These are phyloP conservation scores for Ogataea zsoltii DNA, from an alignment of 805 yeast species.

Conservation along the genomic window DNA sequence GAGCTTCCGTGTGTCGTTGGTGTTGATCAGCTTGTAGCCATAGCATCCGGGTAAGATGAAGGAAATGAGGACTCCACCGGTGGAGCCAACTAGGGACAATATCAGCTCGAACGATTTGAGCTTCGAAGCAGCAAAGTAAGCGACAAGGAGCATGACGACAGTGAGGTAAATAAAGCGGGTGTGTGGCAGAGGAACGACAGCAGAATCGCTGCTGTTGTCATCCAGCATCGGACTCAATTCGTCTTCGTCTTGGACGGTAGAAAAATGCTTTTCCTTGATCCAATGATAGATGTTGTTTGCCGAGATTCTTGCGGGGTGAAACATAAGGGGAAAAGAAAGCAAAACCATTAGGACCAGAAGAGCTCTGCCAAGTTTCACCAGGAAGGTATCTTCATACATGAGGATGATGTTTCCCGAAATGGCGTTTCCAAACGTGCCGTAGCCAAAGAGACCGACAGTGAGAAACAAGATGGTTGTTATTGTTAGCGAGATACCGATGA, in stretches of 20 bases:
- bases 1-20: constrained; percentile 18
- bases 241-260: background rate
- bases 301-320: constrained; percentile 79
- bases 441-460: constrained; percentile 67
- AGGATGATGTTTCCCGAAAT: constrained; percentile 68
- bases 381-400: constrained; percentile 57
- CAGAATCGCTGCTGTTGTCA: background rate
- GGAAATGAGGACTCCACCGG: constrained; percentile 79
- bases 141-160: constrained; percentile 41
- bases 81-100: constrained; percentile 74
- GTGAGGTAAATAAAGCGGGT: constrained; percentile 52
- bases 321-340: constrained; percentile 76
- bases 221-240: constrained; percentile 8
- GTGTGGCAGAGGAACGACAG: constrained; percentile 46
- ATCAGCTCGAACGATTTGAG: constrained; percentile 68
- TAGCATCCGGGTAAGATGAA: constrained; percentile 78
- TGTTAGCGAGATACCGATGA: constrained; percentile 48
- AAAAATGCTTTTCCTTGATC: constrained; percentile 21
- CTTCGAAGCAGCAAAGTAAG: constrained; percentile 58
- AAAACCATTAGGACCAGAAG: constrained; percentile 71
- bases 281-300: constrained; percentile 64
- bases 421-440: constrained; percentile 68
- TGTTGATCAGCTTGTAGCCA: constrained; percentile 60
- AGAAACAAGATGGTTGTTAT: constrained; percentile 60
- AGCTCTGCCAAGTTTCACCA: constrained; percentile 55